Base-by-base conservation (phyloP, 2,329 filamentous ascomycete genomes). In the Acephala macrosclerotiorum region DNA sequence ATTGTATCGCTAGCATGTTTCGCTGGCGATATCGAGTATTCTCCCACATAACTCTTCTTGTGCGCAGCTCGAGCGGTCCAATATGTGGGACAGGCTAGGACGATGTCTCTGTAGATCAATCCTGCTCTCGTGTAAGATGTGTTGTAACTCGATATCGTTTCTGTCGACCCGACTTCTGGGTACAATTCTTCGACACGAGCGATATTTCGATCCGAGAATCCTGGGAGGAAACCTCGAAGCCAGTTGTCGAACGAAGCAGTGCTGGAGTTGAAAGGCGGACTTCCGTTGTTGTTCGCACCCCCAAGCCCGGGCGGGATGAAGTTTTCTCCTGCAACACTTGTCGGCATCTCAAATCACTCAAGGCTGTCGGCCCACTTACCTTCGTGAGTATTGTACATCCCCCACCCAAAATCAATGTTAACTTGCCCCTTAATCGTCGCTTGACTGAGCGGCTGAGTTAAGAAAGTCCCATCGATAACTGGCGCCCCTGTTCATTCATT, bases 331-430 rank as follows among this genome's bases (percentile, higher is more conserved):
- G 25, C 20, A 4, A 1, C 11, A 9, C 26, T 14, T 29, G 51
- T 33, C 25, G 29, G 8, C 22, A 53, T 29, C 9, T 11, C 62
- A 55, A 9, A 26, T 40, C 9, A 12, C 20, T 8, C 47, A 36
- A 14, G 33, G 49, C 12, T 25, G 18, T n/a, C 33, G 11, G 12
- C 18, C 0, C 7, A 12, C 35, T 38, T 47, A 69, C 72, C 72
- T 73, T 90, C 87, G 71, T 88, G 84, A 0, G 83, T 81, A 73
- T 90, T 90, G 74, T 89, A 89, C 79, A 84, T 85, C n/a, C 81
- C 80, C 68, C 84, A 84, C 0, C 82, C 80, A 9, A 77, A 73
- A 1, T 84, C 79, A 2, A 80, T 80, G 60, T 85, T 82, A 9
- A 87, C 75, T 3, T 69, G 59, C 0, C 77, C 75, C 3, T 71